A percentile compares a stretch with the other conserved stretches of the same genome.
phyloP scores from a whole-genome alignment of 257 asterid species.

The Gentiana dahurica region DNA sequence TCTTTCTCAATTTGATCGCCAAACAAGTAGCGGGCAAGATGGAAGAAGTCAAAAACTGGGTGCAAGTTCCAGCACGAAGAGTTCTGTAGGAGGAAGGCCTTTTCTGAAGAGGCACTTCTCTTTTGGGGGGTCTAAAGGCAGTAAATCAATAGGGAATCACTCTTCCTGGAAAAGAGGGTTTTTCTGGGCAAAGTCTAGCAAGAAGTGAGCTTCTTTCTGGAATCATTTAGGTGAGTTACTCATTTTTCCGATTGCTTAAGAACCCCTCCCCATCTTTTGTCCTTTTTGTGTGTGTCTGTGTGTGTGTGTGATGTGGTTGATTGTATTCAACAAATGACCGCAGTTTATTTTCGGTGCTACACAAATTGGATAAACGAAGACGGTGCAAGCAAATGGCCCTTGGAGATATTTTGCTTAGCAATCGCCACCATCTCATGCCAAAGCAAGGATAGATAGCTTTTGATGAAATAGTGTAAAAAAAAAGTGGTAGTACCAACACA shows the following conservation, averaged over 20 bases:
- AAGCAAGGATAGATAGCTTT: slow-evolving; percentile 25
- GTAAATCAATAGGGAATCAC: slow-evolving; percentile 33
- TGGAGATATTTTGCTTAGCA: slow-evolving; percentile 5
- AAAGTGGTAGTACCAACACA: slow-evolving; percentile 15
- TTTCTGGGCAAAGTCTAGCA: slow-evolving; percentile 75
- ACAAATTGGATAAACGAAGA: no score
- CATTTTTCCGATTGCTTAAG: neutral
- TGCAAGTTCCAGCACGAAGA: slow-evolving; percentile 63
- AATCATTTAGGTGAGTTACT: slow-evolving; percentile 16
- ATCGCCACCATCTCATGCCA: slow-evolving; percentile 1
- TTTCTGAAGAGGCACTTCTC: slow-evolving; percentile 76
- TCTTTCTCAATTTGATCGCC: slow-evolving; percentile 31
- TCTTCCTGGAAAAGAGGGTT: slow-evolving; percentile 38
- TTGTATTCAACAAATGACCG: no score
- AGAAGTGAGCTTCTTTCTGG: slow-evolving; percentile 27
- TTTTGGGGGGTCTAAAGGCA: slow-evolving; percentile 47
- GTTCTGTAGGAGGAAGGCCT: slow-evolving; percentile 41
- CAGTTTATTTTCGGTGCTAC: no score
- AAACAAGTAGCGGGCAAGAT: slow-evolving; percentile 36
- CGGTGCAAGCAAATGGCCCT: neutral
- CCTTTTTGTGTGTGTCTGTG: no score
- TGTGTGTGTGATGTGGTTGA: no score
- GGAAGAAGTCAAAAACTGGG: slow-evolving; percentile 42
- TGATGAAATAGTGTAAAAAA: slow-evolving; percentile 51
- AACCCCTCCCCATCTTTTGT: no score